Evolutionary conservation across 2,329 filamentous ascomycete species (phyloP).

Genomic region (Chaetomium sp.): DNA sequence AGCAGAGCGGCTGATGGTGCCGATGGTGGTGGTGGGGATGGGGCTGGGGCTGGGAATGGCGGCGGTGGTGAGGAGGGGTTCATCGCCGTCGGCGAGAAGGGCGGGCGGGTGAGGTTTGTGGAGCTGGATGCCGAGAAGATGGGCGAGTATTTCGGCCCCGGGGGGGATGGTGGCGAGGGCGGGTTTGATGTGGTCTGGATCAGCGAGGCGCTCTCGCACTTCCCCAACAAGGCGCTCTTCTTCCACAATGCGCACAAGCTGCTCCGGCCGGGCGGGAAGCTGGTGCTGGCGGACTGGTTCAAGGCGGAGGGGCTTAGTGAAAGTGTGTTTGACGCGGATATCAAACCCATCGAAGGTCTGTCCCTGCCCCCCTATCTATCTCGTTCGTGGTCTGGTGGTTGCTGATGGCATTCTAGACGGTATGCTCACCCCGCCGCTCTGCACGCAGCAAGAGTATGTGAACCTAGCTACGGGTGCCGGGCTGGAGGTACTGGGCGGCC

Average conservation of each 20-base stretch:
- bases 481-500: slow-evolving; percentile 47
- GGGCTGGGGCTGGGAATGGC: neutral
- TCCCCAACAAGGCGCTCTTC: slow-evolving; percentile 61
- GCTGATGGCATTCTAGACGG: slow-evolving; percentile 47
- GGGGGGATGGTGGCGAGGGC: slow-evolving; percentile 35
- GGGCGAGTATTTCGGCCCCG: slow-evolving; percentile 51
- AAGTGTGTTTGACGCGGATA: slow-evolving; percentile 52
- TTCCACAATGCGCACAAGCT: slow-evolving; percentile 55
- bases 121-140: slow-evolving; percentile 65
- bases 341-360: slow-evolving; percentile 60
- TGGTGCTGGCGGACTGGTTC: slow-evolving; percentile 65
- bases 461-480: slow-evolving; percentile 52
- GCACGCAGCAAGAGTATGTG: slow-evolving; percentile 56
- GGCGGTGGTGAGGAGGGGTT: slow-evolving; percentile 36
- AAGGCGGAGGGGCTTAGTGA: slow-evolving; percentile 52
- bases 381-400: neutral
- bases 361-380: neutral
- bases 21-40: neutral
- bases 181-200: slow-evolving; percentile 63
- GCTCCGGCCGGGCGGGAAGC: slow-evolving; percentile 50
- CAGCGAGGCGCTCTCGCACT: slow-evolving; percentile 62
- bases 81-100: slow-evolving; percentile 41
- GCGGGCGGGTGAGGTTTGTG: slow-evolving; percentile 54
- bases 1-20: slow-evolving; percentile 39
- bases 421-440: slow-evolving; percentile 62